Percentiles rank a stretch among this genome's conserved stretches.
These are phyloP conservation scores for Herpomyces periplanetae DNA, from an alignment of 2,329 filamentous ascomycete species.

Conservation along the genomic window DNA sequence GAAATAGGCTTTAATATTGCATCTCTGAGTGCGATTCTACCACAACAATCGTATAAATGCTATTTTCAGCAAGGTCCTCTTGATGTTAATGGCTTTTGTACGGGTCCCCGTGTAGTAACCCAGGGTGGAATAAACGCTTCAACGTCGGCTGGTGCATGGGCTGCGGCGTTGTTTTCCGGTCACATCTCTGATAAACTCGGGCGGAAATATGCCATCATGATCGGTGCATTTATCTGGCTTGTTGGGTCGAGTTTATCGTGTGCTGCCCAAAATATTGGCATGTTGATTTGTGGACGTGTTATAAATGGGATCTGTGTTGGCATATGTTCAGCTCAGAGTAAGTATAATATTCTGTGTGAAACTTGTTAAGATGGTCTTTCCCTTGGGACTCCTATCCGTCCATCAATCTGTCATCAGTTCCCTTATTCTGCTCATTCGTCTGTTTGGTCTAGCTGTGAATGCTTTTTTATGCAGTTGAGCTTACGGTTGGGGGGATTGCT, in stretches of 20 bases:
- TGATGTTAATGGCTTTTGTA: conserved; percentile 9
- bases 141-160: conserved; percentile 28
- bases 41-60: conserved; percentile 24
- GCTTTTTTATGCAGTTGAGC: too few species aligned
- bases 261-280: conserved; percentile 16
- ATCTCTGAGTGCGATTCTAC: too few species aligned
- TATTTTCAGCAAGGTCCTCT: conserved; percentile 21
- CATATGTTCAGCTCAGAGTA: conserved; percentile 27
- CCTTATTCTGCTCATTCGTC: too few species aligned
- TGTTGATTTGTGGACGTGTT: conserved; percentile 28
- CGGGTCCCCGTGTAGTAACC: too few species aligned
- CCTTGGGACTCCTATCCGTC: too few species aligned
- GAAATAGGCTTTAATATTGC: too few species aligned
- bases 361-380: too few species aligned
- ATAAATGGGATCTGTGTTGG: conserved; percentile 33
- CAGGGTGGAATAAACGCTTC: conserved; percentile 23
- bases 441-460: too few species aligned
- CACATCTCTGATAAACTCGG: conserved; percentile 17
- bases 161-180: conserved; percentile 19
- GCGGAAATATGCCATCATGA: conserved; percentile 14
- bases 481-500: too few species aligned
- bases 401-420: too few species aligned
- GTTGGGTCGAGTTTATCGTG: conserved; percentile 10
- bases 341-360: too few species aligned
- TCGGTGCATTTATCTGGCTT: conserved; percentile 10